phyloP scores from a whole-genome alignment of 2,329 filamentous ascomycete species.

The Colletotrichum shisoi region DNA sequence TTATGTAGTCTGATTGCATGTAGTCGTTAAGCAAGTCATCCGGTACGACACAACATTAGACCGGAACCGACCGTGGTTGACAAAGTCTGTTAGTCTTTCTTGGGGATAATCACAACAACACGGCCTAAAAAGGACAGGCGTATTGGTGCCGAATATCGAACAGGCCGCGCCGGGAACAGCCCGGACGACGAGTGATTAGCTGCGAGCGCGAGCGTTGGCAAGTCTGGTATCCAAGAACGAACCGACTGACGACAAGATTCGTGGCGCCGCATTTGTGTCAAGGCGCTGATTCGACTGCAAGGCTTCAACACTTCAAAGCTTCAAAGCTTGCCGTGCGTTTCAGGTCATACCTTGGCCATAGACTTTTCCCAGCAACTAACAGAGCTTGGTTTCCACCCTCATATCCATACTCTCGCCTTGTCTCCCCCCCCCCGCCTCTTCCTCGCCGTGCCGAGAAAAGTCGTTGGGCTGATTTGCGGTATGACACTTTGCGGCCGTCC shows the following conservation, averaged over 20 bases:
- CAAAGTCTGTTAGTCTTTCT: not conserved
- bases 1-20: too few relatives aligned
- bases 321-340: conserved; percentile 22
- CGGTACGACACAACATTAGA: too few relatives aligned
- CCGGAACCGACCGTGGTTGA: not conserved
- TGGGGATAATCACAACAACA: not conserved
- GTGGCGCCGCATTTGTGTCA: conserved; percentile 27
- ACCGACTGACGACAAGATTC: not conserved
- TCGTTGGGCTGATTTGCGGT: not conserved
- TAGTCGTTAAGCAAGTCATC: too few relatives aligned
- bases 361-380: not conserved
- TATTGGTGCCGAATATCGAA: conserved; percentile 3
- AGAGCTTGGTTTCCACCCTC: conserved; percentile 12
- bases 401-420: too few relatives aligned
- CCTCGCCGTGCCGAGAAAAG: not conserved
- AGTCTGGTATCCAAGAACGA: not conserved
- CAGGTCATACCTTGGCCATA: not conserved
- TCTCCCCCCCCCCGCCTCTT: not conserved
- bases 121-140: not conserved
- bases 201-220: conserved; percentile 1
- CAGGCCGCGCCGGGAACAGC: conserved; percentile 3
- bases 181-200: not conserved
- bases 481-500: not conserved
- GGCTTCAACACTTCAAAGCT: not conserved
- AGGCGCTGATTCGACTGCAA: conserved; percentile 11